Base-by-base conservation (phyloP, 805 yeast genomes). In the Myxozyma kluyveri region DNA sequence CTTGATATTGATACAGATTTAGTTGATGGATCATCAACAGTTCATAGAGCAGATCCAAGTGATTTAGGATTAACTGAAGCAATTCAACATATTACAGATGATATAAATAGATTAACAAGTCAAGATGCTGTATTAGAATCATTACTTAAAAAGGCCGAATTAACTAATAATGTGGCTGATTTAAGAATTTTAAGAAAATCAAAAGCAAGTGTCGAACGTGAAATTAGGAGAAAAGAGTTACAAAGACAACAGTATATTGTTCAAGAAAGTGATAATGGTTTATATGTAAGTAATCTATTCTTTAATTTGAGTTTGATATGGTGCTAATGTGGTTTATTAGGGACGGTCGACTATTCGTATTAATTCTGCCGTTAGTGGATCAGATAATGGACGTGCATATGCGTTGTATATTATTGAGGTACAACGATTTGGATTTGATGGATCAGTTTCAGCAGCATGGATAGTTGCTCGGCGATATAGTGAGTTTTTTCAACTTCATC, bases 391-490 rank as follows among this genome's bases (percentile, higher is more conserved):
- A 0, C 77, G 75, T 47, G 86, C 80, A 39, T 84, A 78, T 55
- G 80, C 81, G 3, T 71, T 86, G 45, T 90, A 90, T 67, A 76
- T 88, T 26, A 83, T 91, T 27, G 88, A 84, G 61, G 87, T 91
- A 3, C 83, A 81, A 47, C 83, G 82, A 65, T 70, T 63, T 7
- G 61, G 66, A 1, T 54, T 52, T 0, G 79, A 78, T 2, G 75
- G 72, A 2, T 65, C 70, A 5, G 74, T 76, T 3, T 72, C 79
- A 1, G 88, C 90, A 0, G 85, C 88, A 0, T 91, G 97, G 97
- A 81, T 87, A 47, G 86, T 89, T n/a, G 91, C 96, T 0, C 72
- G 96, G 60, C 73, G 98, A 51, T 90, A 82, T 64, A 86, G 86
- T 61, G 96, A 91, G 64, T 90, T 90, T 66, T 82, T 75, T 67